phyloP scores from a whole-genome alignment of 371 early-diverging fungal genomes.

The Lichtheimia hyalospora region DNA sequence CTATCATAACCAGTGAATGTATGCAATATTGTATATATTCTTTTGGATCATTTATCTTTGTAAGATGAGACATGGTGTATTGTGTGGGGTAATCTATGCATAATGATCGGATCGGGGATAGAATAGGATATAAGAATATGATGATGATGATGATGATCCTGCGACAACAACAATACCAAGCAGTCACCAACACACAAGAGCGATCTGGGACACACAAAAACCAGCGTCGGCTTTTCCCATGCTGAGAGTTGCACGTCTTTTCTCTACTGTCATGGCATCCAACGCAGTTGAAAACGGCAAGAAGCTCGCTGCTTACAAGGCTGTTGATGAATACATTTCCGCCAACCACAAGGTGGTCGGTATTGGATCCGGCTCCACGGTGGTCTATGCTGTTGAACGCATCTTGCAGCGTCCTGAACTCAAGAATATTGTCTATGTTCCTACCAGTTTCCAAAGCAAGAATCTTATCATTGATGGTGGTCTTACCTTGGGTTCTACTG shows the following conservation, averaged over 20 bases:
- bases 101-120: too few species aligned
- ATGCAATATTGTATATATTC: too few species aligned
- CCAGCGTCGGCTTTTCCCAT: too few species aligned
- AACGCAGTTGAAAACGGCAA: conserved; percentile 53
- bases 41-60: too few species aligned
- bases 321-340: conserved; percentile 75
- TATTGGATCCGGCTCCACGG: conserved; percentile 88
- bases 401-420: conserved; percentile 65
- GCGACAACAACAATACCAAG: too few species aligned
- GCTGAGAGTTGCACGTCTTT: too few species aligned
- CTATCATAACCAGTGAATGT: too few species aligned
- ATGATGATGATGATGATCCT: too few species aligned
- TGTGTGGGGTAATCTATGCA: too few species aligned
- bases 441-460: conserved; percentile 89
- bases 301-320: conserved; percentile 74
- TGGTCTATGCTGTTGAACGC: conserved; percentile 81
- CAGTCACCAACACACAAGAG: too few species aligned
- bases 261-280: conserved; percentile 8
- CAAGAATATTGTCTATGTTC: conserved; percentile 68
- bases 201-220: neutral
- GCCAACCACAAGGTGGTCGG: conserved; percentile 70
- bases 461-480: conserved; percentile 70
- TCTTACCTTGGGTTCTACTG: conserved; percentile 59
- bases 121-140: too few species aligned
- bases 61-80: too few species aligned